Evolutionary conservation across 352 stramenopile species (phyloP).

Genomic region (Achlya hypogyna): DNA sequence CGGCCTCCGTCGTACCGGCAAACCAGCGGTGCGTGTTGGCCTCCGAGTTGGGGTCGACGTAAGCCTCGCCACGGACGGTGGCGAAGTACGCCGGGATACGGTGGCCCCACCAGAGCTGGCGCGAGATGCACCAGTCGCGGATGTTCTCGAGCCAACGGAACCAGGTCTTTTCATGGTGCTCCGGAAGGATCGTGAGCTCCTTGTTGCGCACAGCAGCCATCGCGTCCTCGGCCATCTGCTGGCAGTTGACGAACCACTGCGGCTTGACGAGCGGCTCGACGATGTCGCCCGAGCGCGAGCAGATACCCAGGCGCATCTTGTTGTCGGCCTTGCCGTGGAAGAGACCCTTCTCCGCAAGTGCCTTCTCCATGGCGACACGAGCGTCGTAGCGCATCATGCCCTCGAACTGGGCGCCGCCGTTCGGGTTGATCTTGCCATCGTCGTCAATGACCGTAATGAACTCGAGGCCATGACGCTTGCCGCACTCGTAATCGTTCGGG

Average conservation of each 20-base stretch:
- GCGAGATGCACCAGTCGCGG: constrained; percentile 97
- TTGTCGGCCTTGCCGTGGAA: constrained; percentile 96
- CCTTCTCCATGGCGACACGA: constrained; percentile 84
- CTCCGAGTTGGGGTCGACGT: constrained; percentile 29
- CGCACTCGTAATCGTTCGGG: constrained; percentile 99
- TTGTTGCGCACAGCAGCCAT: constrained; percentile 92
- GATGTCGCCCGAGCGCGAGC: constrained; percentile 96
- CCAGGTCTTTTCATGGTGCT: constrained; percentile 90
- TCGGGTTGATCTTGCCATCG: constrained; percentile 52
- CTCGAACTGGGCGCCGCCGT: constrained; percentile 76
- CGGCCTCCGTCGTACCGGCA: constrained; percentile 86
- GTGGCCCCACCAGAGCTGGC: constrained; percentile 99
- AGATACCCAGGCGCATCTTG: constrained; percentile 97
- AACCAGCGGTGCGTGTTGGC: constrained; percentile 88
- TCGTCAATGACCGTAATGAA: constrained; percentile 67
- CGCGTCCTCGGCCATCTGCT: constrained; percentile 89
- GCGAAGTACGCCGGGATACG: constrained; percentile 96
- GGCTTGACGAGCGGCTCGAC: constrained; percentile 98
- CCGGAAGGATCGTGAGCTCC: constrained; percentile 92
- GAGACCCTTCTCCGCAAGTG: constrained; percentile 89
- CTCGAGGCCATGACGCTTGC: constrained; percentile 89
- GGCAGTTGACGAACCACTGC: constrained; percentile 99
- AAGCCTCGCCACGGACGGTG: constrained; percentile 54
- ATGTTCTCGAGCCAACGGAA: constrained; percentile 99
- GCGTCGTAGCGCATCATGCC: constrained; percentile 95